These are phyloP conservation scores for Stagonosporopsis tanaceti DNA, from an alignment of 2,329 filamentous ascomycete species.

Conservation along the genomic window DNA sequence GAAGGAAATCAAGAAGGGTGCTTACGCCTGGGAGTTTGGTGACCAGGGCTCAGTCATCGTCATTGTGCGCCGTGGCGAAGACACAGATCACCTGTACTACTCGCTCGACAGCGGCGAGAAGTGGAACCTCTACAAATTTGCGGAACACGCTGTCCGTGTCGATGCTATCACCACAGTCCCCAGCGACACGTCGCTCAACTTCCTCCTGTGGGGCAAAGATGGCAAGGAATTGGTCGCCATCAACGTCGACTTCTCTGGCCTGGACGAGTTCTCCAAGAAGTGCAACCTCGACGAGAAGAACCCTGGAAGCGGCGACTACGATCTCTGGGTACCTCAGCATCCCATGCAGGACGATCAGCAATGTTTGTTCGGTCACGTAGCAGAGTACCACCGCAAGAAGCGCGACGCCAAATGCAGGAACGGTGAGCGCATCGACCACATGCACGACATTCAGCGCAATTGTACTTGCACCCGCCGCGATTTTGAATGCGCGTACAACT, in stretches of 20 bases:
- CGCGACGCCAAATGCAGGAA: constrained; percentile 82
- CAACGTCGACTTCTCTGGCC: constrained; percentile 87
- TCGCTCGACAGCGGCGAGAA: constrained; percentile 80
- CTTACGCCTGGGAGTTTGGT: constrained; percentile 92
- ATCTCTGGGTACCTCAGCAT: constrained; percentile 86
- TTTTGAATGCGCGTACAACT: constrained; percentile 98
- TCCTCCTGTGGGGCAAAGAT: constrained; percentile 83
- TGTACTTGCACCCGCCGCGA: constrained; percentile 86
- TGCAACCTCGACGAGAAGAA: constrained; percentile 73
- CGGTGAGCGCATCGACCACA: constrained; percentile 67
- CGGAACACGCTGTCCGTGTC: constrained; percentile 72
- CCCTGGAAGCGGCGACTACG: constrained; percentile 74
- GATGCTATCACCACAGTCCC: constrained; percentile 86
- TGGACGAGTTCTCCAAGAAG: constrained; percentile 68
- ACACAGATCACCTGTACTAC: constrained; percentile 76
- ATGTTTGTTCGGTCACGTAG: constrained; percentile 91
- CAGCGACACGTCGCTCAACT: constrained; percentile 88
- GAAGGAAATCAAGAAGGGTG: constrained; percentile 84
- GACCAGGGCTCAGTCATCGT: constrained; percentile 94
- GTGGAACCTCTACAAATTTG: constrained; percentile 81
- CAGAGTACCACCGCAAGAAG: constrained; percentile 91
- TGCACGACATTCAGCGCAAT: constrained; percentile 75
- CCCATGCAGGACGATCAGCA: constrained; percentile 77
- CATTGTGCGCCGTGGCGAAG: constrained; percentile 75
- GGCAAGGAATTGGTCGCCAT: constrained; percentile 69